Percentiles rank a stretch among this genome's conserved stretches.
phyloP scores from a whole-genome alignment of 192 early-diverging fungal genomes.

The Podila epigama region DNA sequence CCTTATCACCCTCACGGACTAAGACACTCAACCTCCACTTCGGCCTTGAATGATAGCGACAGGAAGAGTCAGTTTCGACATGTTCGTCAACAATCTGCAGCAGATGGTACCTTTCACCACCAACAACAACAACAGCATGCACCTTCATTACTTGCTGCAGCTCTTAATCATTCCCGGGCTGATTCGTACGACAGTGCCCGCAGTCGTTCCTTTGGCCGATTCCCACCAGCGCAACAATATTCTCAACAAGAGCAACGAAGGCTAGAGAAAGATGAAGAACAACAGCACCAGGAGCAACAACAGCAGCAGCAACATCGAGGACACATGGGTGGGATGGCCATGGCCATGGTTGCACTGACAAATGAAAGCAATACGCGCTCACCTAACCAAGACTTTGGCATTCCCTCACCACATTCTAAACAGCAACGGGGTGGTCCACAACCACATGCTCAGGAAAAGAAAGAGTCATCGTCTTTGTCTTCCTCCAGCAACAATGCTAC shows the following conservation, averaged over 20 bases:
- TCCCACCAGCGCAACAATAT: neutral
- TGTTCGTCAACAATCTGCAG: neutral
- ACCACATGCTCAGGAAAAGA: neutral
- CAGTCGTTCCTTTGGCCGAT: neutral
- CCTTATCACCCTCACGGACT: neutral
- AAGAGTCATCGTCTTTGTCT: neutral
- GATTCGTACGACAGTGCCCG: neutral
- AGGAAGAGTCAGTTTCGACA: neutral
- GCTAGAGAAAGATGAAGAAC: neutral
- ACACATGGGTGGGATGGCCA: neutral
- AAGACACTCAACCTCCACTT: too few species aligned
- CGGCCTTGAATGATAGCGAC: neutral
- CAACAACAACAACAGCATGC: neutral
- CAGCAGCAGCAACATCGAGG: constrained; percentile 2
- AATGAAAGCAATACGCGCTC: neutral
- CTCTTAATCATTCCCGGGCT: neutral
- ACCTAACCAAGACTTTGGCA: too few species aligned
- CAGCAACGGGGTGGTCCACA: too few species aligned
- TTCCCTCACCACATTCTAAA: neutral
- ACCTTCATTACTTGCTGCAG: neutral
- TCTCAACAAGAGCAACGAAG: neutral
- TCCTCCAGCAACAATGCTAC: too few species aligned
- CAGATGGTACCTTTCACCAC: neutral
- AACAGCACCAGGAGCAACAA: neutral
- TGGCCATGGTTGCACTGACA: neutral